Conservation (phyloP, 2,329 filamentous ascomycete genomes). For the Aspergillus bombycis region DNA sequence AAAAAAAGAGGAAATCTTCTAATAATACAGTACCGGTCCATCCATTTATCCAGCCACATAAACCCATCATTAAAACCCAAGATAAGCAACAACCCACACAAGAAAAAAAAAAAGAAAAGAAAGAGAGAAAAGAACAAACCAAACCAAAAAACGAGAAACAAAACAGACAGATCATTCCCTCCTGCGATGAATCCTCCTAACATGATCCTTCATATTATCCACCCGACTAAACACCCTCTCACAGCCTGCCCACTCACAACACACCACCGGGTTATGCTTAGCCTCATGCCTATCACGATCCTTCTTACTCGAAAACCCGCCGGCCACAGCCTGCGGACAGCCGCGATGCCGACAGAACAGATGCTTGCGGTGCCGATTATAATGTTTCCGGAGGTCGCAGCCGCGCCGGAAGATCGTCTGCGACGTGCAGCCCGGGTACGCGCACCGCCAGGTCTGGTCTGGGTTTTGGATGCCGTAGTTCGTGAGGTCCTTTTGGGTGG, state of each 20-base stretch:
- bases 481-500: slow-evolving; percentile 28
- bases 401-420: slow-evolving; percentile 60
- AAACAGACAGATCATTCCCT: slow-evolving; percentile 9
- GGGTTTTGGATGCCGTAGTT: slow-evolving; percentile 36
- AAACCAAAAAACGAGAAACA: background rate
- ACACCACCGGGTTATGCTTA: slow-evolving; percentile 64
- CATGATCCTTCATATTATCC: slow-evolving; percentile 63
- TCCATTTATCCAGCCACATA: background rate
- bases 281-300: slow-evolving; percentile 64
- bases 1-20: background rate
- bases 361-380: slow-evolving; percentile 64
- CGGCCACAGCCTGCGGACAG: slow-evolving; percentile 59
- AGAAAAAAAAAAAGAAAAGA: background rate
- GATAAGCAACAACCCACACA: background rate
- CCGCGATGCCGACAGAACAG: slow-evolving; percentile 63
- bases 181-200: slow-evolving; percentile 45
- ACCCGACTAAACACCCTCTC: slow-evolving; percentile 62
- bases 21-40: background rate
- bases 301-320: slow-evolving; percentile 66
- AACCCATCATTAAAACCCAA: background rate
- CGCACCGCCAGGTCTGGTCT: slow-evolving; percentile 58
- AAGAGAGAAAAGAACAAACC: background rate
- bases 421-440: slow-evolving; percentile 62
- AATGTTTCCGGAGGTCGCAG: slow-evolving; percentile 66
- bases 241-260: slow-evolving; percentile 62